A percentile compares a stretch with the other conserved stretches of the same genome.
phyloP scores from a whole-genome alignment of 202 grass and related monocot genomes.

The Hordeum pubiflorum region DNA sequence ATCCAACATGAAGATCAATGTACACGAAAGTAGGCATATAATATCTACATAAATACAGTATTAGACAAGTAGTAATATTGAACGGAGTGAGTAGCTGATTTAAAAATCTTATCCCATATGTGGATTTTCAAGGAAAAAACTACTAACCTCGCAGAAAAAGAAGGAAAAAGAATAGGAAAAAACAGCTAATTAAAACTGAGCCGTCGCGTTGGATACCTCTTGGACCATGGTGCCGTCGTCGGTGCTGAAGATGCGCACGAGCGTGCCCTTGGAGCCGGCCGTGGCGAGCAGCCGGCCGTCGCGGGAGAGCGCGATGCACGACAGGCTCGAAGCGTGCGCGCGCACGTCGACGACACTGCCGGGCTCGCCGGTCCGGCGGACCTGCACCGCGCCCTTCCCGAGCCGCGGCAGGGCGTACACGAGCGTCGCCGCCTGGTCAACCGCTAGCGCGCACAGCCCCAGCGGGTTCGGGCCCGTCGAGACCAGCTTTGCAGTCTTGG shows the following conservation, averaged over 20 bases:
- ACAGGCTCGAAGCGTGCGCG: not conserved
- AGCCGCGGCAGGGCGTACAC: not conserved
- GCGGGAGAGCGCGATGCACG: not conserved
- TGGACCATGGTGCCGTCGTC: not conserved
- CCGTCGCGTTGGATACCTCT: not conserved
- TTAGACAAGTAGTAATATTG: too few species aligned
- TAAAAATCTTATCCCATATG: not conserved
- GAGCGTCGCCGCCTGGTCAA: not conserved
- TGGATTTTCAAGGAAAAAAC: not conserved
- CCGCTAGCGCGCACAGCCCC: not conserved
- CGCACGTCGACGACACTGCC: not conserved
- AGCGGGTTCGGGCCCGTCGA: not conserved
- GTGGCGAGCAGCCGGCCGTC: constrained; percentile 11
- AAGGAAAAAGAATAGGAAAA: too few species aligned
- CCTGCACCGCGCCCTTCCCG: constrained; percentile 4
- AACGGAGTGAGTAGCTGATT: too few species aligned
- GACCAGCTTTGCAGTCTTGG: not conserved
- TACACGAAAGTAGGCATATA: too few species aligned
- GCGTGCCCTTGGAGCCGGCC: not conserved
- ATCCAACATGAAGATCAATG: not conserved
- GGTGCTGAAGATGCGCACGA: constrained; percentile 8
- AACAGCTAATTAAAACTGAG: too few species aligned
- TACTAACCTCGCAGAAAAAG: too few species aligned
- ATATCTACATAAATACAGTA: too few species aligned
- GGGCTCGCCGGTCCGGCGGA: not conserved